Conservation (phyloP, 805 yeast genomes). For the Kuraishia cidri region DNA sequence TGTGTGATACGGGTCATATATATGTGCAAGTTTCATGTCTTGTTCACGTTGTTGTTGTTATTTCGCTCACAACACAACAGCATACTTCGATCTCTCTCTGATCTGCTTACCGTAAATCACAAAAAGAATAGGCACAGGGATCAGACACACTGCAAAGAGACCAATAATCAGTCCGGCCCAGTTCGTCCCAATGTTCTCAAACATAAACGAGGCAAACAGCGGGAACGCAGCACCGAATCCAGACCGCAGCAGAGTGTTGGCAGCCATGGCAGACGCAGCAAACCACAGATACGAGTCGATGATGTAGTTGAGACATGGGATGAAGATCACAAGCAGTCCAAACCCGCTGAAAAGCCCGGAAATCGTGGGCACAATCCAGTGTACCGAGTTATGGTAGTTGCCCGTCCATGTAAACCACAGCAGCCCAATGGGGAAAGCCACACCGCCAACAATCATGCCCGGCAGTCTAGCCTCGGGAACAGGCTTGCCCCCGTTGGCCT, state of each 20-base stretch:
- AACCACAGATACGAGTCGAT: constrained; percentile 60
- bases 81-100: constrained; percentile 51
- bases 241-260: constrained; percentile 63
- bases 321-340: constrained; percentile 61
- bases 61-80: constrained; percentile 20
- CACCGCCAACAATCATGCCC: constrained; percentile 65
- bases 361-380: constrained; percentile 75
- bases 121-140: constrained; percentile 65
- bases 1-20: neutral
- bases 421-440: constrained; percentile 68
- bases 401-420: constrained; percentile 91
- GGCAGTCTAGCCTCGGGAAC: constrained; percentile 78
- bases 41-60: too few relatives aligned
- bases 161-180: constrained; percentile 79
- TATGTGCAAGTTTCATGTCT: neutral
- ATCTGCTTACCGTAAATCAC: constrained; percentile 46
- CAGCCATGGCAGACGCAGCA: constrained; percentile 77
- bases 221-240: constrained; percentile 66
- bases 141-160: constrained; percentile 42
- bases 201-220: constrained; percentile 65
- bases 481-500: constrained; percentile 44
- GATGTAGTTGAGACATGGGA: constrained; percentile 63
- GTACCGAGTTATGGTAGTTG: constrained; percentile 56
- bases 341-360: constrained; percentile 59
- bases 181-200: constrained; percentile 54